phyloP scores from a whole-genome alignment of 805 yeast genomes.

The Myxozyma sirexii region DNA sequence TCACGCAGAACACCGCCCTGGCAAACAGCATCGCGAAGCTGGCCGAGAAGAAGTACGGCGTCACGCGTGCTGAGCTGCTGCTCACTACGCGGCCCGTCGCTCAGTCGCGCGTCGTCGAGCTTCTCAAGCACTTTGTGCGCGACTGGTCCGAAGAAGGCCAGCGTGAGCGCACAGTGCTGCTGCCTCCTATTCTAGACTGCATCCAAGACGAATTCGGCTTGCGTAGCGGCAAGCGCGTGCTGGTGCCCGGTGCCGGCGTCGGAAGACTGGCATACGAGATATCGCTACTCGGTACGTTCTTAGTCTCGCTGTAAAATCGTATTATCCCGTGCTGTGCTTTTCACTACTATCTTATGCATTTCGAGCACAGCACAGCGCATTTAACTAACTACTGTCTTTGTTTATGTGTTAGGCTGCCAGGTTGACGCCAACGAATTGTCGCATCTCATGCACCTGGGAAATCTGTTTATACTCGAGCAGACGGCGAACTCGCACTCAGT shows the following conservation, averaged over 20 bases:
- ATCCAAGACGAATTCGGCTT: slow-evolving; percentile 44
- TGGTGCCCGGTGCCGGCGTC: slow-evolving; percentile 88
- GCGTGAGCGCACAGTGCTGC: slow-evolving; percentile 56
- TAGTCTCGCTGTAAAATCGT: background rate
- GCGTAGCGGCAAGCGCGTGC: slow-evolving; percentile 45
- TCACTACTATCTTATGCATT: background rate
- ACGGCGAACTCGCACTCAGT: slow-evolving; percentile 33
- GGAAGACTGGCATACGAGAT: slow-evolving; percentile 73
- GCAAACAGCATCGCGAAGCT: slow-evolving; percentile 50
- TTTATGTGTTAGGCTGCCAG: slow-evolving; percentile 42
- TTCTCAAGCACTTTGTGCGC: slow-evolving; percentile 72
- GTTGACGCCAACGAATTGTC: slow-evolving; percentile 80
- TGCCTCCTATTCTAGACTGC: slow-evolving; percentile 54
- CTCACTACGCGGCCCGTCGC: slow-evolving; percentile 41
- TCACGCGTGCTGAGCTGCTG: slow-evolving; percentile 51
- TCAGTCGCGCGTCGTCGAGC: slow-evolving; percentile 38
- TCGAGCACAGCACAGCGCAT: no score
- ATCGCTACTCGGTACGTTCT: slow-evolving; percentile 24
- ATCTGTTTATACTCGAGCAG: slow-evolving; percentile 37
- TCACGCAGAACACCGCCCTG: slow-evolving; percentile 53
- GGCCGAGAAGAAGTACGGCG: slow-evolving; percentile 45
- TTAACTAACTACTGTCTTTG: background rate
- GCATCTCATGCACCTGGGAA: slow-evolving; percentile 69
- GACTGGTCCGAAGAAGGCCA: slow-evolving; percentile 68
- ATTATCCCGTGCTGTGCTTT: no score